Evolutionary conservation across 2,329 filamentous ascomycete species (phyloP), one percentile per base, ranked within the genome.

Genomic region (Apiospora hydei): DNA sequence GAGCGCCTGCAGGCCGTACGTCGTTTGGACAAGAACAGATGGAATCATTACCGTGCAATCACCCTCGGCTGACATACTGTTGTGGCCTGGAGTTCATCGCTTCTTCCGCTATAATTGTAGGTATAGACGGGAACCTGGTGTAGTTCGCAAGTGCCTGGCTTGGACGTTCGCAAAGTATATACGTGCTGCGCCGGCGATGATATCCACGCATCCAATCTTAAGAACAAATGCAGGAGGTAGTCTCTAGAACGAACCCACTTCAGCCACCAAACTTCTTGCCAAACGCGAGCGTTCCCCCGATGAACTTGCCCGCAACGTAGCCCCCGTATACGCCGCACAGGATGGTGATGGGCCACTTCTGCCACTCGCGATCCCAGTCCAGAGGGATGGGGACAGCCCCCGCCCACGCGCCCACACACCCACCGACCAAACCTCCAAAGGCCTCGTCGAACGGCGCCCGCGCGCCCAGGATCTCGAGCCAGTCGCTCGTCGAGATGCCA

Each of bases 361-460:
- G 96, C 96, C 96, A 99, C 77, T 97, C 95, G n/a, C 96, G 91
- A 81, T 99, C 96, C 96, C 96, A 98, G 81, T 99, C 96, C 76
- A 99, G 85, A 1, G 96, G 96, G 77, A 99, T 98, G 0, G 97
- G 96, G 70, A 98, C 90, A 10, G 96, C 96, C 4, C 96, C 96
- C 57, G 98, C 84, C 96, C 96, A 98, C 53, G 94, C 94, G 7
- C 96, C 96, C 1, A 96, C 78, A 38, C 92, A 85, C 0, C 91
- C 91, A 6, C 96, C 96, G n/a, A 95, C 82, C 13, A 94, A 87
- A 1, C 90, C 94, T 3, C 95, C 96, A 83, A 94, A 96, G 0
- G 94, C 90, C 80, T 95, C 93, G 82, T 98, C 96, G 30, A 96
- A 84, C 0, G 95, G 94, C 61, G 87, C 88, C 24, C 91, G 84